Percentiles rank a stretch among this genome's conserved stretches.
phyloP scores from a whole-genome alignment of 1,284 basidiomycete genomes.

The Neonothopanus nambi region DNA sequence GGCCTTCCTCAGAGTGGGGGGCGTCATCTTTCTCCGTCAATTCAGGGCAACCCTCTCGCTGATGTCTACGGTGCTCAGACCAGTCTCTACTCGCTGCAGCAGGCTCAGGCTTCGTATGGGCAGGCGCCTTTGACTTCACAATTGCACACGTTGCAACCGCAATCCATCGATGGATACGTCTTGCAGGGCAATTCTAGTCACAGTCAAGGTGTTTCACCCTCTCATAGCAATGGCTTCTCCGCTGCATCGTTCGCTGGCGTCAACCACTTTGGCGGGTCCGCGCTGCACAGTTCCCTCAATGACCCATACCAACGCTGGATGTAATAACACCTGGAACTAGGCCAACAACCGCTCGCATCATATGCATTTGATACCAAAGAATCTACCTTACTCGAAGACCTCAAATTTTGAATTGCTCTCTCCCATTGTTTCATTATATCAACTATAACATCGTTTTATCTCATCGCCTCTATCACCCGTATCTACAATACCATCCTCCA shows the following conservation, averaged over 20 bases:
- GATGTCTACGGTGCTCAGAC: conserved; percentile 70
- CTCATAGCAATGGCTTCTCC: conserved; percentile 55
- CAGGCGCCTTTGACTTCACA: conserved; percentile 52
- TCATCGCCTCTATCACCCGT: conserved; percentile 22
- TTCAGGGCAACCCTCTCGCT: conserved; percentile 60
- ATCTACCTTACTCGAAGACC: conserved; percentile 35
- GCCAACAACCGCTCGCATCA: conserved; percentile 25
- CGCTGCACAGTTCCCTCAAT: conserved; percentile 52
- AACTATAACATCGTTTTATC: conserved; percentile 21
- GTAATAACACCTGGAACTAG: conserved; percentile 49
- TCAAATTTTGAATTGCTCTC: conserved; percentile 33
- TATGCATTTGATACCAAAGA: conserved; percentile 16
- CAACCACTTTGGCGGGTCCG: conserved; percentile 58
- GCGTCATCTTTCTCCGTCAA: conserved; percentile 56
- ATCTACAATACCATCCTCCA: conserved; percentile 52
- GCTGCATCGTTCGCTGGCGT: conserved; percentile 53
- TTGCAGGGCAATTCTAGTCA: conserved; percentile 69
- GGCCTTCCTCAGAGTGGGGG: conserved; percentile 41
- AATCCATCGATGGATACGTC: conserved; percentile 76
- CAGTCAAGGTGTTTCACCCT: conserved; percentile 56
- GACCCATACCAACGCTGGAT: conserved; percentile 80
- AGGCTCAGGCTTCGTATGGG: conserved; percentile 45
- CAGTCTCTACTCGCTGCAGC: conserved; percentile 56
- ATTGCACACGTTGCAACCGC: conserved; percentile 62
- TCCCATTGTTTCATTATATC: conserved; percentile 14